These are phyloP conservation scores for Diddensiella santjacobensis DNA, from an alignment of 805 yeast species.

Conservation along the genomic window DNA sequence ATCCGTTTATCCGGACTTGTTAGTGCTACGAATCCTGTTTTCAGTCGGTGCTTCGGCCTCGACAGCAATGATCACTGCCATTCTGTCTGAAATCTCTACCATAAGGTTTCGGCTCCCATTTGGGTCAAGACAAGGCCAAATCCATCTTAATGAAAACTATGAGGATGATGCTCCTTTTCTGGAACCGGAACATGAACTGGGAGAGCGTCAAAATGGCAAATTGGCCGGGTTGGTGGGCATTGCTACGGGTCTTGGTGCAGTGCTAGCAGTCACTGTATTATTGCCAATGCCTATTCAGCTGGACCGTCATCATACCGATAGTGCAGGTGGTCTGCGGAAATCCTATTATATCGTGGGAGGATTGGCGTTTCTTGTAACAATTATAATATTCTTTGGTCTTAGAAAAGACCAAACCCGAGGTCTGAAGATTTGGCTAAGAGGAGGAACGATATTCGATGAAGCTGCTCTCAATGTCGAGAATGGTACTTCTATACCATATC, in stretches of 20 bases:
- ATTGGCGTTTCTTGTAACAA: slow-evolving; percentile 39
- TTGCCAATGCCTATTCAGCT: slow-evolving; percentile 55
- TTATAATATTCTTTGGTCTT: slow-evolving; percentile 40
- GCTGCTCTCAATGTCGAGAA: slow-evolving; percentile 28
- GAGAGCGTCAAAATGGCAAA: slow-evolving; percentile 43
- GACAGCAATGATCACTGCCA: slow-evolving; percentile 58
- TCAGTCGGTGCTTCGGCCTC: slow-evolving; percentile 56
- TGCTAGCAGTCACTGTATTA: slow-evolving; percentile 53
- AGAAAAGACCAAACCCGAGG: slow-evolving; percentile 42
- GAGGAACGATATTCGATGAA: slow-evolving; percentile 28
- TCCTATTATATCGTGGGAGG: slow-evolving; percentile 50
- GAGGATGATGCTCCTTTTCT: slow-evolving; percentile 12
- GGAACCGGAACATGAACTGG: slow-evolving; percentile 10
- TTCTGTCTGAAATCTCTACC: slow-evolving; percentile 51
- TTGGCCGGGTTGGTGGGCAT: slow-evolving; percentile 60
- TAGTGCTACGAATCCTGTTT: slow-evolving; percentile 51
- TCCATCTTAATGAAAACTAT: slow-evolving; percentile 16
- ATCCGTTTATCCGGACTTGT: slow-evolving; percentile 47
- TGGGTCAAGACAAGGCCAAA: slow-evolving; percentile 10
- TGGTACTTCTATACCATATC: slow-evolving; percentile 32
- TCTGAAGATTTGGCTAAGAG: slow-evolving; percentile 30
- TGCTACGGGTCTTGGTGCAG: slow-evolving; percentile 63
- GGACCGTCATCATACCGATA: slow-evolving; percentile 36
- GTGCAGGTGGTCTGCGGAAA: slow-evolving; percentile 44
- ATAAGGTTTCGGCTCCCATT: slow-evolving; percentile 30